Base-by-base conservation (phyloP, 768 basidiomycete species). In the Gloeophyllum trabeum region DNA sequence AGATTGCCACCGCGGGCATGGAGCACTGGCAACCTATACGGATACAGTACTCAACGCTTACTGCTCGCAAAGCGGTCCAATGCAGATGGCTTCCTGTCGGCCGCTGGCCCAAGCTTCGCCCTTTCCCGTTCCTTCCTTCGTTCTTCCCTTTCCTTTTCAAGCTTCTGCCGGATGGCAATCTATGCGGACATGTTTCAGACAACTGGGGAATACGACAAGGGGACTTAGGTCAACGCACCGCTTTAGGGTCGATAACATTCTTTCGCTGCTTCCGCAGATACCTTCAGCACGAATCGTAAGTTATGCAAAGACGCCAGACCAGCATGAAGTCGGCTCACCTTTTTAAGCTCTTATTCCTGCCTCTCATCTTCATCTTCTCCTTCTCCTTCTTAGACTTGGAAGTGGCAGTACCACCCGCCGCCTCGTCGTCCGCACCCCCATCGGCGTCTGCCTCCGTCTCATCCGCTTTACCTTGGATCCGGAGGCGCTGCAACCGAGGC, bases 221-320 rank as follows among this genome's bases (percentile, higher is more conserved):
- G 36, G 22, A 24, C 22, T 10, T 5, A 4, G 30, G 13, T 6
- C 22, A 36, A 65, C 73, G 42, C 43, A 87, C 84, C 19, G 74
- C 70, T 19, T 73, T 70, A 19, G 89, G 88, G 57, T 97, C 92
- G 47, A 97, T 76, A 38, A 97, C 87, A 54, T 97, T 96, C 69
- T 93, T 91, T 57, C 89, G 77, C 61, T 94, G 86, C 66, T 92
- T 96, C 53, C 87, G 73, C 47, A 96, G 59, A 58, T 78, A 85
- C 36, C 73, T 76, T n/a, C n/a, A 40, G 21, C 10, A 36, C 1
- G 21, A 4, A 12, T 13, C 16, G 34, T 40, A 12, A 25, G 18
- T 13, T 40, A 13, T 7, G 28, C 22, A 45, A 23, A 32, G 19
- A 24, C n/a, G 23, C 30, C 4, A 35, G 24, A 10, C 2, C 3